Evolutionary conservation across 768 basidiomycete genomes (phyloP).

Genomic region (Piloderma croceum): DNA sequence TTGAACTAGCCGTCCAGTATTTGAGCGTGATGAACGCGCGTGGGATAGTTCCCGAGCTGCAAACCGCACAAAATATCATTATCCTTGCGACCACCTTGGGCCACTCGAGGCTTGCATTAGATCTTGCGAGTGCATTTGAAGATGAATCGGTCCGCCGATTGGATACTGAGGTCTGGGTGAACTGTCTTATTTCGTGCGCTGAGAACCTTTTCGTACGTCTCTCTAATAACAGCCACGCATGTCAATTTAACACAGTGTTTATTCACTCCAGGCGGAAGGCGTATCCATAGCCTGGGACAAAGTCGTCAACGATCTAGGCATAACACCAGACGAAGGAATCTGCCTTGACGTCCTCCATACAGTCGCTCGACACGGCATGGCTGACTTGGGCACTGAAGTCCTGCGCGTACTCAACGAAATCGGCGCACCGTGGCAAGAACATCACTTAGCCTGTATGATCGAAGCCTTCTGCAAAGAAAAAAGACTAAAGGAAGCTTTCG

Average conservation of each 20-base stretch:
- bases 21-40: constrained; percentile 52
- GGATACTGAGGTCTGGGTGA: constrained; percentile 53
- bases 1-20: constrained; percentile 62
- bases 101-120: constrained; percentile 63
- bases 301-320: constrained; percentile 43
- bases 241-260: constrained; percentile 1
- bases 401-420: constrained; percentile 49
- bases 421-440: constrained; percentile 50
- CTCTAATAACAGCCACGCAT: constrained; percentile 1
- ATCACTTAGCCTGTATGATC: constrained; percentile 74
- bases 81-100: constrained; percentile 46
- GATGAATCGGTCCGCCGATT: constrained; percentile 46
- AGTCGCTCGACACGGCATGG: constrained; percentile 66
- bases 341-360: constrained; percentile 65
- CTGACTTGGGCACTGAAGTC: constrained; percentile 63
- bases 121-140: constrained; percentile 62
- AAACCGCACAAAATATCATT: constrained; percentile 48
- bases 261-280: constrained; percentile 53
- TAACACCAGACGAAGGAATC: constrained; percentile 70
- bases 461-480: constrained; percentile 62
- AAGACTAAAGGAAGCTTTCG: constrained; percentile 58
- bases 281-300: constrained; percentile 58
- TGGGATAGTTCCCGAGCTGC: constrained; percentile 45
- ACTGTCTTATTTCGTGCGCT: constrained; percentile 61
- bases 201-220: constrained; percentile 61